phyloP scores from a whole-genome alignment of 2,329 filamentous ascomycete genomes.

The Talaromyces amestolkiae region DNA sequence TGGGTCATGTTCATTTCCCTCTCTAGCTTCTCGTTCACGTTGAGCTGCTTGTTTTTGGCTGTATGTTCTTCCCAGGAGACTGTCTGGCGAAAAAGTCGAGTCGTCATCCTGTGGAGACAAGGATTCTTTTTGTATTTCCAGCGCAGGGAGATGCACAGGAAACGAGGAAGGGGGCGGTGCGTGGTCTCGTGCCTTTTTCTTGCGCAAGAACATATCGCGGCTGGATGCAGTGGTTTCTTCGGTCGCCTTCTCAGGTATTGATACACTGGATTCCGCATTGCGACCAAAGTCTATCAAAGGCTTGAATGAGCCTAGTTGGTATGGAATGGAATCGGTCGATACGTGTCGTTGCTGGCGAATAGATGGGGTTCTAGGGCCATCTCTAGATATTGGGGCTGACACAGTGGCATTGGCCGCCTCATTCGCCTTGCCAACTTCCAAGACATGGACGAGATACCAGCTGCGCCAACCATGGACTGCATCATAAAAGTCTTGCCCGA shows the following conservation, averaged over 20 bases:
- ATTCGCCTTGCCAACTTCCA: constrained; percentile 54
- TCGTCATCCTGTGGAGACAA: constrained; percentile 22
- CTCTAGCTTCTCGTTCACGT: constrained; percentile 38
- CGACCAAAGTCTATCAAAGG: constrained; percentile 64
- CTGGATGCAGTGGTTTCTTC: constrained; percentile 7
- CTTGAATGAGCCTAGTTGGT: constrained; percentile 64
- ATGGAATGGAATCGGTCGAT: constrained; percentile 40
- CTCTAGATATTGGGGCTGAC: constrained; percentile 25
- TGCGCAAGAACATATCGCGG: constrained; percentile 29
- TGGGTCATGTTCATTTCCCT: constrained; percentile 35
- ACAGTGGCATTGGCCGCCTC: neutral
- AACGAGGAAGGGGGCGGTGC: constrained; percentile 32
- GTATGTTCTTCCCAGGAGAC: constrained; percentile 41
- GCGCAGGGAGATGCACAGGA: constrained; percentile 25
- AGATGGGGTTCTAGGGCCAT: constrained; percentile 24
- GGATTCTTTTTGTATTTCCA: constrained; percentile 24
- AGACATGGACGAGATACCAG: constrained; percentile 80
- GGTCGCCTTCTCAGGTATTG: neutral
- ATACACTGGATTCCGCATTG: constrained; percentile 51
- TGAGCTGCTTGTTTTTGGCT: constrained; percentile 41
- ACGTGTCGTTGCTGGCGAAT: constrained; percentile 19
- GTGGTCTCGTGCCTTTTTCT: constrained; percentile 30
- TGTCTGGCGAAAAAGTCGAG: constrained; percentile 37
- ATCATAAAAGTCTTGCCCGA: constrained; percentile 68
- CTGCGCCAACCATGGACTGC: constrained; percentile 79